phyloP scores from a whole-genome alignment of 306 rosid species.

The Geum urbanum region DNA sequence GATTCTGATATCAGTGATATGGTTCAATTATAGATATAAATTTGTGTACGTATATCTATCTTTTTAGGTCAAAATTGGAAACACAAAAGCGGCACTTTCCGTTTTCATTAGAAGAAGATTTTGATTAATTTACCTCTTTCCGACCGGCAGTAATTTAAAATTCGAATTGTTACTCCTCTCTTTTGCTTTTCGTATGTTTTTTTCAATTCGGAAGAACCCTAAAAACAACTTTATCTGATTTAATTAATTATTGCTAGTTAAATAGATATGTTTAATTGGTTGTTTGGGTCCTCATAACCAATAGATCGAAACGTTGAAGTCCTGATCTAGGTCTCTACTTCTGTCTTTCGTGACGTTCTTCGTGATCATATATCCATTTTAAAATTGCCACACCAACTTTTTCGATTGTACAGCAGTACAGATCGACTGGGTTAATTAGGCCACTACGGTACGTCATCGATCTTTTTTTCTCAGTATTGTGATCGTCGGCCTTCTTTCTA shows the following conservation, averaged over 20 bases:
- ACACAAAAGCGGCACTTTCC: not conserved
- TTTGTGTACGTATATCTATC: not conserved
- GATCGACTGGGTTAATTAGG: no score
- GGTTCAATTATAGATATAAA: not conserved
- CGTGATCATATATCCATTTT: no score
- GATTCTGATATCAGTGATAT: not conserved
- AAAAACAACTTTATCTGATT: not conserved
- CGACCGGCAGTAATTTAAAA: not conserved
- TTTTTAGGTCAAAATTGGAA: constrained; percentile 3
- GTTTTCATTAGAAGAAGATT: not conserved
- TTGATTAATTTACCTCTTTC: not conserved
- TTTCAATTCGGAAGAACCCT: not conserved
- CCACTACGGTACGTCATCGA: no score
- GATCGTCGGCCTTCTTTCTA: not conserved
- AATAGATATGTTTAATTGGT: not conserved
- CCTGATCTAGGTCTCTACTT: not conserved
- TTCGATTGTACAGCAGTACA: no score
- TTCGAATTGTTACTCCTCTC: not conserved
- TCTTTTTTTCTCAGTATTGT: no score
- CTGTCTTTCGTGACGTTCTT: not conserved
- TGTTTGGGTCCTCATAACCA: not conserved
- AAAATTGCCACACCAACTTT: not conserved
- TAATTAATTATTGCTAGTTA: no score
- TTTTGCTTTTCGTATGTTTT: not conserved
- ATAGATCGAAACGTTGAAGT: not conserved